Evolutionary conservation across 768 basidiomycete species (phyloP).

Genomic region (Trametopsis cervina): DNA sequence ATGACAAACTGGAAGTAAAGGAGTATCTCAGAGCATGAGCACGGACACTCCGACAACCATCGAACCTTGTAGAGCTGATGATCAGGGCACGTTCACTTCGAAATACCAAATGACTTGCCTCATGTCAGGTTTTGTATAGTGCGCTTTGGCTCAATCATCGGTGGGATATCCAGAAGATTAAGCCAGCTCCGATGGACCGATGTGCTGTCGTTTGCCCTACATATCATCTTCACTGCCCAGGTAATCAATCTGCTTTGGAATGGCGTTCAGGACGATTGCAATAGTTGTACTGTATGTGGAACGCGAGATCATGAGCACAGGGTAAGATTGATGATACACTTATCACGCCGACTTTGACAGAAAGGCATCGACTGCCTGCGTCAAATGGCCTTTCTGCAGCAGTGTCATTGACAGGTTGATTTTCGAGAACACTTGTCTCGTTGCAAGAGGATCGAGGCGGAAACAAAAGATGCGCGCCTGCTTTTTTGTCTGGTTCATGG

Average conservation of each 20-base stretch:
- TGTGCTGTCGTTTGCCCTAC: too few relatives aligned
- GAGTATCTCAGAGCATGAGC: not conserved
- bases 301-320: not conserved
- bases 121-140: not conserved
- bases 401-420: not conserved
- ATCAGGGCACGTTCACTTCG: not conserved
- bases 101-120: not conserved
- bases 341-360: too few relatives aligned
- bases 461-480: conserved; percentile 12
- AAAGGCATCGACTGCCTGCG: too few relatives aligned
- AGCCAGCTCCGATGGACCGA: too few relatives aligned
- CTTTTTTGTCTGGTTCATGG: conserved; percentile 8
- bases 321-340: not conserved
- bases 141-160: not conserved
- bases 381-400: too few relatives aligned
- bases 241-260: too few relatives aligned
- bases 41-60: not conserved
- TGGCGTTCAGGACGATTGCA: too few relatives aligned
- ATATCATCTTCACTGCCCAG: too few relatives aligned
- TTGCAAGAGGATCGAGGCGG: conserved; percentile 5
- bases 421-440: conserved; percentile 6
- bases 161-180: too few relatives aligned
- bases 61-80: not conserved
- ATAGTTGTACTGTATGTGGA: too few relatives aligned
- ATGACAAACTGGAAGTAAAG: not conserved